Base-by-base conservation (phyloP, 129 eudicot species). In the Oenanthe sinensis region DNA sequence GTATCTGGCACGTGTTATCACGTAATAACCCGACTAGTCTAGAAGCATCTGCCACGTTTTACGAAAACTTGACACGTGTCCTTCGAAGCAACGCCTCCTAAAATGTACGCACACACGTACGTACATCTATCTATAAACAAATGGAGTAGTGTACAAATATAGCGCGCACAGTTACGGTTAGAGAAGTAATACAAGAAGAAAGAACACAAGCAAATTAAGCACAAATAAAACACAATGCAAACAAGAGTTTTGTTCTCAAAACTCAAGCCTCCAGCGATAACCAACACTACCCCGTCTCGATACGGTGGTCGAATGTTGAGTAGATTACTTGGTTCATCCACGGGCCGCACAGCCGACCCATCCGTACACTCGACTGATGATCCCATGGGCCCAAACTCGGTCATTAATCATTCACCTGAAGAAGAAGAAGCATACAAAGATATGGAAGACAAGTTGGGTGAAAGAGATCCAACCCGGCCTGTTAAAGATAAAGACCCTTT, bases 401-500 rank as follows among this genome's bases (percentile, higher is more conserved):
- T 33, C 5, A n/a, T 58, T 24, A n/a, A n/a, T n/a, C 68, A 60
- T 10, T 60, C 68, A 10, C 36, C 68, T 0, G 68, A 60, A 60
- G 68, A 60, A 60, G 68, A 60, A 60, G 68, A 60, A 60, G 68
- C 68, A 0, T 60, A 60, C 67, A 58, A 58, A 58, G 67, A 11
- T 9, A 58, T 58, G 67, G 67, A 58, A 58, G 15, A 7, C 15
- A 58, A 3, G 1, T n/a, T n/a, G 67, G 33, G 2, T 15, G n/a
- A n/a, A 0, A 58, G 67, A 52, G 77, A 80, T 7, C 73, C 78
- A 16, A 79, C 6, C 8, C n/a, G n/a, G n/a, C 82, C 82, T 5
- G 78, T 75, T 20, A 71, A 60, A 76, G 83, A 89, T 54, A 77
- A 84, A 37, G 80, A 86, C 6, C 79, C 87, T 2, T 84, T 83